A percentile compares a stretch with the other conserved stretches of the same genome.
Evolutionary conservation across 164 flowering plant species (phyloP).

Genomic region (Nymphaea colorata): DNA sequence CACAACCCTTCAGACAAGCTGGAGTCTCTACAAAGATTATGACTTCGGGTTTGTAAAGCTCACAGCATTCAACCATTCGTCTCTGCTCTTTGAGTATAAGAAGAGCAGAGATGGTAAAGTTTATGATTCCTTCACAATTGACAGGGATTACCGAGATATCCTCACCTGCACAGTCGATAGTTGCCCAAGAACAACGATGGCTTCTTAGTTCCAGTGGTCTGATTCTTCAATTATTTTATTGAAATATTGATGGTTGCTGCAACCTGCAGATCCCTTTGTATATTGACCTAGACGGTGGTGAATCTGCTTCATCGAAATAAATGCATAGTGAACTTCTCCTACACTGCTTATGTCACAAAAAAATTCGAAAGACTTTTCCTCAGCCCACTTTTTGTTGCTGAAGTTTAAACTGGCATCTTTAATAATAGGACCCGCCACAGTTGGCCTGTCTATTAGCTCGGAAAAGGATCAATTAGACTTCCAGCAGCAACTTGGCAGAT

Average conservation of each 20-base stretch:
- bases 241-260: background rate
- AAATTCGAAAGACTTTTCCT: no score
- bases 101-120: conserved; percentile 81
- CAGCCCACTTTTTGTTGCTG: no score
- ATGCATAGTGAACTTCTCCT: no score
- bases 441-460: no score
- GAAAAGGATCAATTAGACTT: no score
- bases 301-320: no score
- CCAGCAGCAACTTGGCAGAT: no score
- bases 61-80: conserved; percentile 77
- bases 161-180: conserved; percentile 64
- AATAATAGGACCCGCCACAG: no score
- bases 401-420: no score
- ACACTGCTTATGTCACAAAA: no score
- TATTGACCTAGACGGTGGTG: no score
- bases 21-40: conserved; percentile 61
- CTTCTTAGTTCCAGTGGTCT: conserved; percentile 21
- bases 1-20: conserved; percentile 35
- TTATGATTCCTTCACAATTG: conserved; percentile 63
- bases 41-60: conserved; percentile 76
- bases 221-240: background rate
- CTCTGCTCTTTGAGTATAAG: conserved; percentile 71
- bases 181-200: conserved; percentile 60
- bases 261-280: no score
- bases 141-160: conserved; percentile 65